These are phyloP conservation scores for Erysiphe pulchra DNA, from an alignment of 2,329 filamentous ascomycete species.

Conservation along the genomic window DNA sequence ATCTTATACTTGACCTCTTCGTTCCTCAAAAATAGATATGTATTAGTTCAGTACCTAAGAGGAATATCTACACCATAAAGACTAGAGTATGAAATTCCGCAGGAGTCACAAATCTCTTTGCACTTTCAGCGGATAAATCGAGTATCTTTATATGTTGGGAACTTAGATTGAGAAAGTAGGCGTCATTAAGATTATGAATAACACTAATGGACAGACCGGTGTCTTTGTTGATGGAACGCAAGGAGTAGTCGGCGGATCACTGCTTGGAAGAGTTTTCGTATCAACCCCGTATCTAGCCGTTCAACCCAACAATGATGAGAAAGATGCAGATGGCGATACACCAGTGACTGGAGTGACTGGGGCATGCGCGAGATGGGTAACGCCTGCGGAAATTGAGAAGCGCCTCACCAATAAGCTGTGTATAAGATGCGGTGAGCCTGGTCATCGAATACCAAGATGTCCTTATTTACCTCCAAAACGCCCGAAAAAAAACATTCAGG, in stretches of 20 bases:
- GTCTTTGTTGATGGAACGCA: background rate
- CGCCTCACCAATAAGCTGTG: too few relatives aligned
- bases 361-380: background rate
- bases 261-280: background rate
- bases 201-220: background rate
- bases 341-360: too few relatives aligned
- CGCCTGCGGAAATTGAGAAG: background rate
- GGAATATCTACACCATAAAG: too few relatives aligned
- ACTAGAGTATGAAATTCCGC: too few relatives aligned
- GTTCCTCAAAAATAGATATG: too few relatives aligned
- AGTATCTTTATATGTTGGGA: background rate
- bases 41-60: too few relatives aligned
- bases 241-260: background rate
- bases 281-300: too few relatives aligned
- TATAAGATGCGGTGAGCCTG: background rate
- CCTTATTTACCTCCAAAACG: background rate
- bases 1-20: too few relatives aligned
- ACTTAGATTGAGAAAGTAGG: background rate
- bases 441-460: background rate
- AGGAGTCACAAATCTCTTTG: too few relatives aligned
- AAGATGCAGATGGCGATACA: too few relatives aligned
- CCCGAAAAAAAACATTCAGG: background rate
- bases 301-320: too few relatives aligned
- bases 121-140: background rate
- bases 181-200: background rate